Percentiles rank a stretch among this genome's conserved stretches.
phyloP scores from a whole-genome alignment of 176 grass and related monocot genomes.

The Zea mays region Zm-B73-REFERENCE-NAM-5.0 NC_050096.1:286544501-286545000 shows the following conservation, averaged over 20 bases:
- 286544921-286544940: conserved; percentile 7
- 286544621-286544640: not conserved
- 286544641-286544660: not conserved
- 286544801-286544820: conserved; percentile 97
- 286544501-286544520: not conserved
- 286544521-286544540: conserved; percentile 6
- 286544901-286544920: conserved; percentile 84
- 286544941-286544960: no score
- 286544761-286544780: conserved; percentile 90
- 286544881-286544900: conserved; percentile 91
- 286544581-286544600: conserved; percentile 1
- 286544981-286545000: no score
- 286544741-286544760: conserved; percentile 86
- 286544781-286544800: conserved; percentile 99
- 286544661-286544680: not conserved
- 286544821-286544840: conserved; percentile 83
- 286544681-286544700: not conserved
- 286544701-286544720: conserved; percentile 29
- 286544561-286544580: not conserved
- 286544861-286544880: conserved; percentile 94
- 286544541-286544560: not conserved
- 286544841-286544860: conserved; percentile 98
- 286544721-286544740: conserved; percentile 60
- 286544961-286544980: no score
- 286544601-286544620: not conserved